Base-by-base conservation (phyloP, 495 filamentous ascomycete genomes). In the Tuber magnatum region DNA sequence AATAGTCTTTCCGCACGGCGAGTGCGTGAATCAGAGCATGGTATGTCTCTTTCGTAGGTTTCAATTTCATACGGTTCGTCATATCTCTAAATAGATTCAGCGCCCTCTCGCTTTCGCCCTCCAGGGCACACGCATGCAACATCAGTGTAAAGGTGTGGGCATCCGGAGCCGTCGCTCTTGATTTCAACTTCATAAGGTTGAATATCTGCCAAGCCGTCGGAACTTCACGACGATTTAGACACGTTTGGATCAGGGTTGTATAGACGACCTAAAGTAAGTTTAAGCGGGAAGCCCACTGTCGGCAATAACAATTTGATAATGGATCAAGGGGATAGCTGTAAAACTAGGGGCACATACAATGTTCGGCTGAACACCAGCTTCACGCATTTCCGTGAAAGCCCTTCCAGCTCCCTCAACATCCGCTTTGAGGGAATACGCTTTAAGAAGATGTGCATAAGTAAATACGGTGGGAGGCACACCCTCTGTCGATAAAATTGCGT, bases 161-260 rank as follows among this genome's bases (percentile, higher is more conserved):
- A 46, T 82, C 81, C 14, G 81, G 81, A 2, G 81, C 78, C 20
- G 81, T 83, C 18, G 81, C 40, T 20, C 73, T 73, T 2, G 81
- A 83, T 56, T 82, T 82, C 24, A 82, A 69, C 42, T 83, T 83
- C 38, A 83, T 83, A 51, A 83, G 81, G n/a, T 83, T 74, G 70
- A 83, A 83, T 46, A 83, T 78, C 35, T 82, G 70, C 81, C 81
- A 83, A 42, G 81, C 81, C 16, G 75, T 80, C 41, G 71, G 71
- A 24, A 77, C 65, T 41, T 83, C 78, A 61, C 73, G 71, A 46
- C 78, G 71, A 69, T 77, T 74, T 56, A 82, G 74, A 38, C 78
- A 81, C 14, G 81, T 82, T 71, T 83, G 74, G 24, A 83, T 82
- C 38, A 82, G 71, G 39, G 81, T 75, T n/a, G 81, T 82, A 72